Evolutionary conservation across 2,329 filamentous ascomycete species (phyloP).

Genomic region (Ophiostoma sp.): DNA sequence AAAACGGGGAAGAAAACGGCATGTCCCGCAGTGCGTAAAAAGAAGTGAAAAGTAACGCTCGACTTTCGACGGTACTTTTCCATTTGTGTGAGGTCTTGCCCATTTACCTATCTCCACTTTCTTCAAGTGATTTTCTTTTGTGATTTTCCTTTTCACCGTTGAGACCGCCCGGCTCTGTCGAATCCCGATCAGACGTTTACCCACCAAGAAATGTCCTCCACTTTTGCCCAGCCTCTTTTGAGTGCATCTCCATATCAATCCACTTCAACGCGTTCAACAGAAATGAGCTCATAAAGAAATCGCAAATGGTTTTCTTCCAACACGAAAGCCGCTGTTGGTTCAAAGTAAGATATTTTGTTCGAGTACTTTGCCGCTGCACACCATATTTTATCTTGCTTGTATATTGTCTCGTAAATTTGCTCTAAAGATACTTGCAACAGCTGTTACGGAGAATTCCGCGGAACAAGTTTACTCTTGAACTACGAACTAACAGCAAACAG

Average conservation of each 20-base stretch:
- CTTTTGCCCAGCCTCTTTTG: constrained; percentile 8
- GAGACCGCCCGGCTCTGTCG: neutral
- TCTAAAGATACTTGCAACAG: neutral
- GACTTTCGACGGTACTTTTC: neutral
- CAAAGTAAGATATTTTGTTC: neutral
- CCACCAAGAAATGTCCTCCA: neutral
- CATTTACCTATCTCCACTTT: neutral
- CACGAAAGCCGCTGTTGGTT: neutral
- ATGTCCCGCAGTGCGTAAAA: neutral
- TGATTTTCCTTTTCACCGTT: neutral
- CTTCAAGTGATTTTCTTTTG: neutral
- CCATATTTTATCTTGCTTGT: neutral
- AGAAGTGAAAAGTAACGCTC: neutral
- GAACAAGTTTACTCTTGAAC: neutral
- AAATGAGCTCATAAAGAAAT: neutral
- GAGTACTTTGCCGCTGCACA: neutral
- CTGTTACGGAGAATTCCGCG: constrained; percentile 3
- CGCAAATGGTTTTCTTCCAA: neutral
- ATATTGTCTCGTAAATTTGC: neutral
- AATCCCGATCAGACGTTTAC: constrained; percentile 16
- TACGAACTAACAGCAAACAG: neutral
- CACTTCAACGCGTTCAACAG: neutral
- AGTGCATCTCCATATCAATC: neutral
- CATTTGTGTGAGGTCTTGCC: neutral
- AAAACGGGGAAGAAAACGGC: constrained; percentile 10